These are phyloP conservation scores for Colletotrichum costaricense DNA, from an alignment of 2,329 filamentous ascomycete species.

Conservation along the genomic window DNA sequence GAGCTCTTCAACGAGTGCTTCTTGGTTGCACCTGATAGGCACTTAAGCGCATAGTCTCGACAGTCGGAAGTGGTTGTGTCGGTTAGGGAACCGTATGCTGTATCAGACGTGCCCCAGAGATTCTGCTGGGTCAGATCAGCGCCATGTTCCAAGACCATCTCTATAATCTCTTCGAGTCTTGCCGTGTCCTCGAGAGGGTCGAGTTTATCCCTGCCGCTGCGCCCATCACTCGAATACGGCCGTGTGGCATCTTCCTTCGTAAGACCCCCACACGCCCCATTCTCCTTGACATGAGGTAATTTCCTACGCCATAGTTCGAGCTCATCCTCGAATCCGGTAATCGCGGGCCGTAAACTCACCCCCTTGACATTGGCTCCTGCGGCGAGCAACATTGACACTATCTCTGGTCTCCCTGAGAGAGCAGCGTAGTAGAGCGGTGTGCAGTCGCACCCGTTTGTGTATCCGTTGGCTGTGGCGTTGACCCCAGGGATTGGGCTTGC, in stretches of 20 bases:
- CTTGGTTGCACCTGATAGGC: neutral
- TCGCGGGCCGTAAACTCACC: conserved; percentile 35
- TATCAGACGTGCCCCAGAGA: neutral
- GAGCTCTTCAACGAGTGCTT: neutral
- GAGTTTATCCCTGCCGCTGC: neutral
- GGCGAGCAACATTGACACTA: conserved; percentile 41
- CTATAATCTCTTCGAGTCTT: conserved; percentile 40
- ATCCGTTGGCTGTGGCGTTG: neutral
- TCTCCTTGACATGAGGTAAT: neutral
- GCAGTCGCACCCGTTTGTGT: neutral
- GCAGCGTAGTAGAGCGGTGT: conserved; percentile 42
- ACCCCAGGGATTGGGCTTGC: neutral
- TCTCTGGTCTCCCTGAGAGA: conserved; percentile 39
- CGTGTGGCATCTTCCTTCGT: neutral
- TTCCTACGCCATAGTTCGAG: neutral
- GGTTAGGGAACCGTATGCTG: neutral
- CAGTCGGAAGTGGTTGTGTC: neutral
- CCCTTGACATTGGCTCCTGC: conserved; percentile 38
- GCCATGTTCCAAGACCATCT: conserved; percentile 37
- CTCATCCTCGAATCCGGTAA: conserved; percentile 36
- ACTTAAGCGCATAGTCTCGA: neutral
- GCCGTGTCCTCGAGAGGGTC: conserved; percentile 4
- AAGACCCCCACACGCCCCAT: neutral
- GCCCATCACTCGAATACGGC: neutral
- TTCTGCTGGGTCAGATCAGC: conserved; percentile 20